These are phyloP conservation scores for Periconia macrospinosa DNA, from an alignment of 2,329 filamentous ascomycete species.

Conservation along the genomic window DNA sequence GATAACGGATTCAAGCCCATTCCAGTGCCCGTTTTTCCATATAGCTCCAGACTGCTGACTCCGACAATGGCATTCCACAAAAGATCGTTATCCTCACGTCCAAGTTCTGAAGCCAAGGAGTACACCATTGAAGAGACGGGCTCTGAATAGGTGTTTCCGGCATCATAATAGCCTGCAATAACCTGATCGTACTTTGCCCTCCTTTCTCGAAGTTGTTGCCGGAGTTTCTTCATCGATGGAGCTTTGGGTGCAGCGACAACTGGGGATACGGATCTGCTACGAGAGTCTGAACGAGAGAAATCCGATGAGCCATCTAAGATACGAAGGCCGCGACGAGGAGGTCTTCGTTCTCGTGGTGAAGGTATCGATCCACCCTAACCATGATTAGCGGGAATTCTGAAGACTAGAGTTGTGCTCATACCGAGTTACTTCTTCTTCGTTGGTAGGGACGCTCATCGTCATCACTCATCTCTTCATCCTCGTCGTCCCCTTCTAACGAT, in stretches of 20 bases:
- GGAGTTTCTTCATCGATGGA: slow-evolving; percentile 71
- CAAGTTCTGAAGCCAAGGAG: slow-evolving; percentile 89
- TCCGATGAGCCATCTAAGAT: slow-evolving; percentile 40
- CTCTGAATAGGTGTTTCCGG: slow-evolving; percentile 89
- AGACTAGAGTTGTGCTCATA: slow-evolving; percentile 48
- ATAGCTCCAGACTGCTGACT: slow-evolving; percentile 90
- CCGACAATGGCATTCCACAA: slow-evolving; percentile 95
- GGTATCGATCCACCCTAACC: slow-evolving; percentile 57
- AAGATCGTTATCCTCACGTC: slow-evolving; percentile 93
- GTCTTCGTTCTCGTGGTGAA: slow-evolving; percentile 66
- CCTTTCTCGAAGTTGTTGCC: slow-evolving; percentile 73
- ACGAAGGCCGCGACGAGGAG: slow-evolving; percentile 60
- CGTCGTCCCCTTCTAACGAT: slow-evolving; percentile 64
- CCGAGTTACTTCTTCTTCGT: slow-evolving; percentile 84
- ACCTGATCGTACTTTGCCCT: slow-evolving; percentile 76
- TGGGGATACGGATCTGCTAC: slow-evolving; percentile 39
- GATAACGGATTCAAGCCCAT: slow-evolving; percentile 65
- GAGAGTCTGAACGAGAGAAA: slow-evolving; percentile 44
- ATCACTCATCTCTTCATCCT: slow-evolving; percentile 63
- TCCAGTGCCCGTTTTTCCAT: slow-evolving; percentile 81
- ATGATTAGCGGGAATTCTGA: slow-evolving; percentile 35
- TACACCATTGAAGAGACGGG: slow-evolving; percentile 94
- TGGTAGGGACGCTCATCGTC: slow-evolving; percentile 77
- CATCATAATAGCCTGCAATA: slow-evolving; percentile 79
- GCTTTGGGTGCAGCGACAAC: slow-evolving; percentile 52